Conservation (phyloP, 106 monocot genomes). For the Amphibolis antarctica region DNA sequence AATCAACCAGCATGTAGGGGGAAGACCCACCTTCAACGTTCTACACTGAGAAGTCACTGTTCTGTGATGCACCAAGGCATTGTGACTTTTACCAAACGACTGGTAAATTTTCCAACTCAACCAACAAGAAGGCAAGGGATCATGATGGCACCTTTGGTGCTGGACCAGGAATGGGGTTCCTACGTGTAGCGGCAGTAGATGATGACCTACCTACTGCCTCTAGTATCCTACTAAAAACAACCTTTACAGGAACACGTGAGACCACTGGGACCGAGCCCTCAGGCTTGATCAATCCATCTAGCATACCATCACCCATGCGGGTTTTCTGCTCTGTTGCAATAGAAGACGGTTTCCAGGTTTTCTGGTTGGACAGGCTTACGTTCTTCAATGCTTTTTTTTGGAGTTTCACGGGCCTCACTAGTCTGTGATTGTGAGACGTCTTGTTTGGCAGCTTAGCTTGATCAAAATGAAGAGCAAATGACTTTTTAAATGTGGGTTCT, state of each 20-base stretch:
- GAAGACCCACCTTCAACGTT: slow-evolving; percentile 3
- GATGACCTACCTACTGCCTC: slow-evolving; percentile 19
- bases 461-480: slow-evolving; percentile 5
- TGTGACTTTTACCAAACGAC: background rate
- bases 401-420: slow-evolving; percentile 2
- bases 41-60: background rate
- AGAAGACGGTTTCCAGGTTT: slow-evolving; percentile 20
- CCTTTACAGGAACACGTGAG: slow-evolving; percentile 28
- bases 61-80: background rate
- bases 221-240: slow-evolving; percentile 30
- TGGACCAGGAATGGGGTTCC: background rate
- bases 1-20: slow-evolving; percentile 4
- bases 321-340: slow-evolving; percentile 13
- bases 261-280: slow-evolving; percentile 14
- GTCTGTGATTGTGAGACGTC: background rate
- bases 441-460: slow-evolving; percentile 7
- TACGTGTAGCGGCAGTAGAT: background rate
- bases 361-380: slow-evolving; percentile 18
- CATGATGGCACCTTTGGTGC: slow-evolving; percentile 1
- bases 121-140: background rate
- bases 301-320: background rate
- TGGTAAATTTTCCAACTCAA: background rate
- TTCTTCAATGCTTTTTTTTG: slow-evolving; percentile 19
- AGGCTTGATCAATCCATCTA: slow-evolving; percentile 12
- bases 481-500: slow-evolving; percentile 17